Evolutionary conservation across 371 early-diverging fungal genomes (phyloP).

Genomic region (Chytridiales sp.): DNA sequence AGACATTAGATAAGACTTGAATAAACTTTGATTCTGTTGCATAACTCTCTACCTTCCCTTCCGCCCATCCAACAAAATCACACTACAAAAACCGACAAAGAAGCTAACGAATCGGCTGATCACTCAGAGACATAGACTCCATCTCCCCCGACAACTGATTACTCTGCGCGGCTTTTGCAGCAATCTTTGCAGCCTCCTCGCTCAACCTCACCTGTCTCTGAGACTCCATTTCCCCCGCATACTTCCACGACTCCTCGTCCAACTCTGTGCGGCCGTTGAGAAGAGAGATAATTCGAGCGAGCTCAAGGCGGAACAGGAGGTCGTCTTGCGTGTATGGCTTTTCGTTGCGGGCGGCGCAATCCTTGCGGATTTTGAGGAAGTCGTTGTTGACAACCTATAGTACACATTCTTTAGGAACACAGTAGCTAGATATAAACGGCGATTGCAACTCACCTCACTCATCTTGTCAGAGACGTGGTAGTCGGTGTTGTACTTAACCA

Average conservation of each 20-base stretch:
- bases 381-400: constrained; percentile 14
- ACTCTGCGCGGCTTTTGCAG: too few species aligned
- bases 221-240: constrained; percentile 34
- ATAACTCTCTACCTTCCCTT: too few species aligned
- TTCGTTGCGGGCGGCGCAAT: constrained; percentile 1
- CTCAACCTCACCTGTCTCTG: too few species aligned
- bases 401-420: background rate
- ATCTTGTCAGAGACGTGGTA: constrained; percentile 17
- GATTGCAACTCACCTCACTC: background rate
- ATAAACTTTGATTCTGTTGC: too few species aligned
- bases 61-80: too few species aligned
- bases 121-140: too few species aligned
- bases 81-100: too few species aligned
- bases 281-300: constrained; percentile 26
- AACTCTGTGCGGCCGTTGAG: constrained; percentile 19
- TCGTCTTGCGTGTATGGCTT: constrained; percentile 14
- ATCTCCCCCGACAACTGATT: too few species aligned
- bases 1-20: too few species aligned
- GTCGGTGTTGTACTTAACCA: background rate
- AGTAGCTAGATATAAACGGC: background rate
- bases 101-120: too few species aligned
- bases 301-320: constrained; percentile 29
- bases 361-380: constrained; percentile 22
- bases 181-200: too few species aligned
- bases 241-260: constrained; percentile 27